Conservation (phyloP, 2,329 filamentous ascomycete species). For the Pezicula rhizophila region DNA sequence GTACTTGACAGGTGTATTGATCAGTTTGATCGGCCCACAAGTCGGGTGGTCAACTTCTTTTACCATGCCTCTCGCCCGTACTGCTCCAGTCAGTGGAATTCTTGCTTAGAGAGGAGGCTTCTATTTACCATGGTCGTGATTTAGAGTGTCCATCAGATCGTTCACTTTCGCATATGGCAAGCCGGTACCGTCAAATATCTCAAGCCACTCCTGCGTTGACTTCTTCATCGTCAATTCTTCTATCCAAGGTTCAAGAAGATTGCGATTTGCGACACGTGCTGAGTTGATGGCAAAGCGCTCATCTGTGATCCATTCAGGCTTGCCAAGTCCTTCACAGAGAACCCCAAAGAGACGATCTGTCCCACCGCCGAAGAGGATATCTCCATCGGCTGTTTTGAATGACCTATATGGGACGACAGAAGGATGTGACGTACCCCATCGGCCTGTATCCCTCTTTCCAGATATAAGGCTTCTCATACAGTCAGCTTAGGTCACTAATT, state of each 20-base stretch:
- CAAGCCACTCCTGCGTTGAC: conserved; percentile 81
- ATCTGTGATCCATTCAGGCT: conserved; percentile 52
- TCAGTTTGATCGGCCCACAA: conserved; percentile 78
- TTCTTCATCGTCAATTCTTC: conserved; percentile 65
- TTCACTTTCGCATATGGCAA: conserved; percentile 94
- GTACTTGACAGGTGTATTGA: conserved; percentile 91
- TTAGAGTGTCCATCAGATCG: conserved; percentile 75
- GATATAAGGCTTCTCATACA: conserved; percentile 53
- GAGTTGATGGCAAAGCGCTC: conserved; percentile 54
- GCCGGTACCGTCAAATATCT: conserved; percentile 77
- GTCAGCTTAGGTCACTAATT: no score
- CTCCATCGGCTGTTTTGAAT: conserved; percentile 64
- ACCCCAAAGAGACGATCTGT: conserved; percentile 62
- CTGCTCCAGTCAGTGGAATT: conserved; percentile 26
- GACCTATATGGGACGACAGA: conserved; percentile 92
- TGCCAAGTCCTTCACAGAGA: conserved; percentile 51
- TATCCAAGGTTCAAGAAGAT: conserved; percentile 69
- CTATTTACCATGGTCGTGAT: conserved; percentile 62
- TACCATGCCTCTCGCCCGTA: conserved; percentile 79
- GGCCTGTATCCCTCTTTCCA: conserved; percentile 74
- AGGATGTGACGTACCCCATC: conserved; percentile 93
- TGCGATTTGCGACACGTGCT: conserved; percentile 59
- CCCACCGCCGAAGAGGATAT: conserved; percentile 60
- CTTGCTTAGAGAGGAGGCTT: not conserved
- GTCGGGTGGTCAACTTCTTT: conserved; percentile 75